Base-by-base conservation (phyloP, 495 filamentous ascomycete genomes). In the Neurospora sp. region DNA sequence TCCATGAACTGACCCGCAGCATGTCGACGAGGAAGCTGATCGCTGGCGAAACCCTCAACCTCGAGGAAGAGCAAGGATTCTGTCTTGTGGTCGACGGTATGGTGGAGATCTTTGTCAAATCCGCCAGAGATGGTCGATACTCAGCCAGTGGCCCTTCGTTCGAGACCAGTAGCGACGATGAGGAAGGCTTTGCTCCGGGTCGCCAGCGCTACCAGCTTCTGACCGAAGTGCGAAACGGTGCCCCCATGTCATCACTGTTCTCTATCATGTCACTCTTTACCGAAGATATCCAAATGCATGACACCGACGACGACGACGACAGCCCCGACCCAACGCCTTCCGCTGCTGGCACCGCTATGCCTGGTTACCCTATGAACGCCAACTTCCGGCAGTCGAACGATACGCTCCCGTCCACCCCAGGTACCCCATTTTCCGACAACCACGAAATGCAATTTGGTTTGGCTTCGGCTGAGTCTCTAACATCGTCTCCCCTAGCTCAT, bases 31-130 rank as follows among this genome's bases (percentile, higher is more conserved):
- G 93, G 77, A 98, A 97, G 83, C 83, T 99, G 53, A 94, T 98
- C 73, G 96, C 96, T 20, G 96, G 96, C 39, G 96, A 99, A 81
- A 98, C 95, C 2, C 81, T 98, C 72, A 89, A 97, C 78, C 85
- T 99, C 48, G 96, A 98, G 78, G 96, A 98, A 79, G 96, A 99
- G 77, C 97, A 99, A 76, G 96, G 96, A 0, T 99, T 99, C 78
- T 99, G 96, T 77, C 85, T 99, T 73, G 96, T 99, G 14, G 96
- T 99, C 8, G 96, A 99, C 85, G 96, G 96, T 0, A 77, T 98
- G 73, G 96, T 99, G 2, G 94, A 99, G 82, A 98, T 99, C 53
- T 99, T 98, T 80, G 96, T 98, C 78, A 98, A 97, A 79, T 97
- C 96, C 22, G 88, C 88, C 22, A 88, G 90, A 16, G 87, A 92